phyloP scores from a whole-genome alignment of 2,329 filamentous ascomycete species.

The Simplicillium sp. region DNA sequence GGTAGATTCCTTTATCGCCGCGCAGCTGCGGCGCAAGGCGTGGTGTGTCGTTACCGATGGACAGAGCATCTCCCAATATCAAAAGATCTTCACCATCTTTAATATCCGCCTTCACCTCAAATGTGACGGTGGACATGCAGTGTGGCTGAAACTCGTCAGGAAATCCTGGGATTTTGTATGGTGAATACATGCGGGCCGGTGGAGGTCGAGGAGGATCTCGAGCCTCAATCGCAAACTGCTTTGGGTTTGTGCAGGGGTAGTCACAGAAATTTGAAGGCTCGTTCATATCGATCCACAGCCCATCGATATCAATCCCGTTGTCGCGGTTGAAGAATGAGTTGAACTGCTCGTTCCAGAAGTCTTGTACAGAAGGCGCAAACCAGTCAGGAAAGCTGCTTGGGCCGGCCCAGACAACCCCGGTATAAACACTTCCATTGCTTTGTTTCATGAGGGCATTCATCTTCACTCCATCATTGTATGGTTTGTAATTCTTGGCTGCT shows the following conservation, averaged over 20 bases:
- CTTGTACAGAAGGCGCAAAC: no score
- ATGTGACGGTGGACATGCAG: slow-evolving; percentile 3
- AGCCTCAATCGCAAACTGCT: neutral
- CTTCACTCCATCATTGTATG: slow-evolving; percentile 6
- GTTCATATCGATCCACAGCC: slow-evolving; percentile 68
- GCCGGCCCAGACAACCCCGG: no score
- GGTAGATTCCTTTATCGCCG: no score
- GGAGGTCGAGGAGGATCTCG: slow-evolving; percentile 46
- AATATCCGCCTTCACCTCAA: slow-evolving; percentile 1
- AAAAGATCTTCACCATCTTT: slow-evolving; percentile 9
- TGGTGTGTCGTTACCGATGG: no score
- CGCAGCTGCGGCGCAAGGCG: no score
- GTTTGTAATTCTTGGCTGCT: slow-evolving; percentile 36
- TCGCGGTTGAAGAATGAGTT: slow-evolving; percentile 51
- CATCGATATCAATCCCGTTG: slow-evolving; percentile 65
- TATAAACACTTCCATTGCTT: no score
- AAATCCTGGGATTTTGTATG: slow-evolving; percentile 59
- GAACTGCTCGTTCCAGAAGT: slow-evolving; percentile 40
- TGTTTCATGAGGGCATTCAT: no score
- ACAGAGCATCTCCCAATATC: neutral
- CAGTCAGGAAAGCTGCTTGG: no score
- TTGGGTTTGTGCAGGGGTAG: neutral
- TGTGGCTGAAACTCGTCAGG: slow-evolving; percentile 24
- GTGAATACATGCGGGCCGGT: slow-evolving; percentile 49
- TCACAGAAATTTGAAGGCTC: slow-evolving; percentile 22